These are phyloP conservation scores for Metrosideros polymorpha DNA, from an alignment of 441 rosid species.

Conservation along the genomic window DNA sequence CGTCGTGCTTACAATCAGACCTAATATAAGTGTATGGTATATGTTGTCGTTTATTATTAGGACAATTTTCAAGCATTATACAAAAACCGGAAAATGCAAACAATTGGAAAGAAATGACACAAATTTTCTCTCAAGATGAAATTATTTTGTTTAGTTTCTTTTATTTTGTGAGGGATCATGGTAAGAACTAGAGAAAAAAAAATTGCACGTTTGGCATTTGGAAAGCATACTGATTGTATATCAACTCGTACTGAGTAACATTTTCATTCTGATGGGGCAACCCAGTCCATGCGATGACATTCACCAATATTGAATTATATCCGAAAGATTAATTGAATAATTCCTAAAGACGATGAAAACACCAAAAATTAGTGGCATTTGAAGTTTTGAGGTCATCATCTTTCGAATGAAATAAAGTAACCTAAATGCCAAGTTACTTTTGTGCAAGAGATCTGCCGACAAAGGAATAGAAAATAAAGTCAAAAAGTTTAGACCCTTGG, in stretches of 20 bases:
- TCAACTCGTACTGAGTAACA: fast-evolving
- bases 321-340: background rate
- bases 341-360: background rate
- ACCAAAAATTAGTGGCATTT: background rate
- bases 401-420: background rate
- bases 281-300: fast-evolving
- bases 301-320: background rate
- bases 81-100: background rate
- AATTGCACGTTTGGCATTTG: background rate
- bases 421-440: background rate
- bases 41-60: background rate
- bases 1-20: no score
- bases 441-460: background rate
- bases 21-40: no score
- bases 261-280: fast-evolving
- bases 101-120: background rate
- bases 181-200: background rate
- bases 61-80: background rate
- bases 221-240: background rate
- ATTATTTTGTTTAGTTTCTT: background rate
- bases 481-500: background rate
- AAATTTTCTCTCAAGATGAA: background rate
- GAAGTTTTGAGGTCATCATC: background rate
- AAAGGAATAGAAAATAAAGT: background rate
- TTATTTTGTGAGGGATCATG: background rate